Evolutionary conservation across 768 basidiomycete species (phyloP).

Genomic region (Tremella yokohamensis): DNA sequence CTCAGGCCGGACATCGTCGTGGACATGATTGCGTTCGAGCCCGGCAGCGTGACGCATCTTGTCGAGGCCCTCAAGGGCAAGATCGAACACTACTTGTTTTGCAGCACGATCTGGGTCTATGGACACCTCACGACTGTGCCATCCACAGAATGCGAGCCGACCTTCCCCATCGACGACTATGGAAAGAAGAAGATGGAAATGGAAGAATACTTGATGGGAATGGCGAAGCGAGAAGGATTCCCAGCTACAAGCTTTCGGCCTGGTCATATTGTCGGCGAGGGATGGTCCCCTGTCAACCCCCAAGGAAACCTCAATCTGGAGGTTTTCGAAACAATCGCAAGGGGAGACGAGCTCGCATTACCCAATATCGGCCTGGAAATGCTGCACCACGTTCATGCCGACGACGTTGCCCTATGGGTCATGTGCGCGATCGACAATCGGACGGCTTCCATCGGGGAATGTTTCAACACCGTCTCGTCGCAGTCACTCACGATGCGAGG

Average conservation of each 20-base stretch:
- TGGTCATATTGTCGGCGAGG: conserved; percentile 12
- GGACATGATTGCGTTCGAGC: conserved; percentile 15
- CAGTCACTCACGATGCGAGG: conserved; percentile 9
- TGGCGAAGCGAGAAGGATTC: conserved; percentile 3
- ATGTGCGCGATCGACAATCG: conserved; percentile 10
- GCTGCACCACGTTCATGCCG: conserved; percentile 15
- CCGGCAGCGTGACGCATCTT: background rate
- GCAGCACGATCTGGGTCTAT: conserved; percentile 17
- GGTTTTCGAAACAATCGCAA: conserved; percentile 1
- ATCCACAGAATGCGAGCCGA: background rate
- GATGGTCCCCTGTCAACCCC: conserved; percentile 10
- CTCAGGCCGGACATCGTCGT: conserved; percentile 15
- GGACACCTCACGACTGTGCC: conserved; percentile 8
- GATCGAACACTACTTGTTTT: conserved; percentile 14
- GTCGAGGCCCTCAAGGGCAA: conserved; percentile 11
- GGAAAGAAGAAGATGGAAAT: conserved; percentile 10
- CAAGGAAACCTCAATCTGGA: conserved; percentile 10
- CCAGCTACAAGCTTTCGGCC: conserved; percentile 13
- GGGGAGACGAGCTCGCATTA: conserved; percentile 6
- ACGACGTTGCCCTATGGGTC: conserved; percentile 6
- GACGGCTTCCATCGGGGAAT: conserved; percentile 5
- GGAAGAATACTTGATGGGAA: conserved; percentile 5
- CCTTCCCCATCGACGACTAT: conserved; percentile 9
- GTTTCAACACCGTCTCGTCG: conserved; percentile 11
- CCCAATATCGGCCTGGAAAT: conserved; percentile 11